Percentiles rank a stretch among this genome's conserved stretches.
Conservation (phyloP, 331 rosid species). For the Spiraea crenata region DNA sequence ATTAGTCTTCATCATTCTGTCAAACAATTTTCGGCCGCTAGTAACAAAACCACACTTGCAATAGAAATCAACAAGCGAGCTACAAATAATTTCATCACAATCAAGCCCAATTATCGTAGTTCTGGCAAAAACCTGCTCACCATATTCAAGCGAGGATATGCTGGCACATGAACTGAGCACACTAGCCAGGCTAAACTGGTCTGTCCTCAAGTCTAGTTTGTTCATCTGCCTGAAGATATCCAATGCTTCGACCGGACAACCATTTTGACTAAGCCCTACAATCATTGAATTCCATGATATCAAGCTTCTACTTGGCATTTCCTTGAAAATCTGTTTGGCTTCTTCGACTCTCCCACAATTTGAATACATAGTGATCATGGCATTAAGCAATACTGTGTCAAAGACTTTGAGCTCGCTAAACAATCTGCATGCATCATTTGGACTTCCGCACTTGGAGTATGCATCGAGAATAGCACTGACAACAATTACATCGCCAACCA, state of each 20-base stretch:
- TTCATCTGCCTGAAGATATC: conserved; percentile 58
- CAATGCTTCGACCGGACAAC: conserved; percentile 57
- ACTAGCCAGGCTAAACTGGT: conserved; percentile 73
- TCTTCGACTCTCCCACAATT: conserved; percentile 71
- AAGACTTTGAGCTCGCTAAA: conserved; percentile 56
- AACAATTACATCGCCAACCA: conserved; percentile 44
- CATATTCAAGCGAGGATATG: conserved; percentile 64
- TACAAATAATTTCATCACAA: conserved; percentile 49
- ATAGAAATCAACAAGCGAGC: conserved; percentile 74
- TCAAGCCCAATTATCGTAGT: conserved; percentile 61
- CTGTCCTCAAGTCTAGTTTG: conserved; percentile 48
- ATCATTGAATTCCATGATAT: conserved; percentile 85
- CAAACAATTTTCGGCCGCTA: conserved; percentile 49
- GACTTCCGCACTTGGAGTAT: conserved; percentile 61
- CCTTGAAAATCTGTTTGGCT: conserved; percentile 51
- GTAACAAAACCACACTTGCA: conserved; percentile 76
- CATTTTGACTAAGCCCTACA: conserved; percentile 67
- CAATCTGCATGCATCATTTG: conserved; percentile 63
- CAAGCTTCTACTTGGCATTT: conserved; percentile 52
- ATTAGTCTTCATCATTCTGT: conserved; percentile 51
- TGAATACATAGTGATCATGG: conserved; percentile 68
- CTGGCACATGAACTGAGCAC: conserved; percentile 68
- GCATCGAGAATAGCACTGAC: conserved; percentile 72
- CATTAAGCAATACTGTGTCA: conserved; percentile 64
- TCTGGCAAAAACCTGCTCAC: conserved; percentile 71